Evolutionary conservation across 1,284 basidiomycete species (phyloP), one percentile per base, ranked within the genome.

Genomic region (Ceratorhiza oryzae-sativae): DNA sequence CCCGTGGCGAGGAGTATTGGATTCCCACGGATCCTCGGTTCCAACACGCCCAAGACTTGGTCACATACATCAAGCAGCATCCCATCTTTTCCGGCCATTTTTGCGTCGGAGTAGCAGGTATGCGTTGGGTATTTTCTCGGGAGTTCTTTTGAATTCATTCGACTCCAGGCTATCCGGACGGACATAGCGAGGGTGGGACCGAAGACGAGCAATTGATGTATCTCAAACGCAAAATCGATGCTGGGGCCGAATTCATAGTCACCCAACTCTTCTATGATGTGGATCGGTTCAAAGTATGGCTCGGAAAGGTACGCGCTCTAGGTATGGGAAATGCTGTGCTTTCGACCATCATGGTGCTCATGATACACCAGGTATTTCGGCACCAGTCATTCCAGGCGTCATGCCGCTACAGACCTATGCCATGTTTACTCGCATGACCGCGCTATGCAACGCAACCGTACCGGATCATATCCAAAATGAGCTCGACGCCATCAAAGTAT

Each of bases 381-480:
- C 96, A 13, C 96, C 97, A 0, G 90, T 99, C 76, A 91, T 99
- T 71, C 95, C 97, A 1, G 95, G 96, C 4, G 89, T 99, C 74
- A 98, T 99, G 96, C 97, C 97, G 0, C 94, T 99, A 72, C 97
- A 99, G 79, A 98, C 93, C 49, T 98, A 95, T 79, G 87, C 91
- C 23, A 96, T 95, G 0, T 99, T 99, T 82, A 85, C 91, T 61
- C 90, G 97, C 67, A 84, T 98, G 75, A 93, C 92, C 46, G 97
- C 96, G 78, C 84, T 99, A 27, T 95, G 93, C 76, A 93, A 93
- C 45, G 90, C 90, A 1, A 86, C 86, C 27, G 90, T 98, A 2
- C 97, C 97, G 0, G 81, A 86, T 2, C 78, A 82, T 30, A 83
- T 98, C 53, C 85, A 90, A 80, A 81, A 86, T 1, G 88, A 88